Evolutionary conservation across 805 yeast genomes (phyloP).

Genomic region (Blastobotrys terrestris): DNA sequence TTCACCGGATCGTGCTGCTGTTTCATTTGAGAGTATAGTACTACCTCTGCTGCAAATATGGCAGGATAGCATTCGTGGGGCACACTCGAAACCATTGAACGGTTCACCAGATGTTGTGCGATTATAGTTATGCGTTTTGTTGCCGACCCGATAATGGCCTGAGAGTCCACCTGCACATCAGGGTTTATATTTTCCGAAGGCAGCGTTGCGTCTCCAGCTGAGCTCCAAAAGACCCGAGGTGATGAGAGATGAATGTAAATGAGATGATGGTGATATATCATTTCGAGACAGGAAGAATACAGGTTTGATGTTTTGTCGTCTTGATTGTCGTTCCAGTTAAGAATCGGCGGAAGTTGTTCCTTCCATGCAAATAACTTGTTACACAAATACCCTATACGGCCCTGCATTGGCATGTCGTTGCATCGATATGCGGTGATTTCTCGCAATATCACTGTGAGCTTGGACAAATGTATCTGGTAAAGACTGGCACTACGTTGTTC

Average conservation of each 20-base stretch:
- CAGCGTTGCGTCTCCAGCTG: not conserved
- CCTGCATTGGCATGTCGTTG: not conserved
- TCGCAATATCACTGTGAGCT: not conserved
- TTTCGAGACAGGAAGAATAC: not conserved
- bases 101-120: not conserved
- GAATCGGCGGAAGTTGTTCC: not conserved
- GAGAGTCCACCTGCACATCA: not conserved
- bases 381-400: not conserved
- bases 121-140: not conserved
- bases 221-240: not conserved
- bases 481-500: conserved; percentile 19
- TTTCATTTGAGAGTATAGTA: not conserved
- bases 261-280: not conserved
- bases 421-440: not conserved
- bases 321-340: not conserved
- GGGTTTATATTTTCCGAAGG: not conserved
- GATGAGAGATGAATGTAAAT: not conserved
- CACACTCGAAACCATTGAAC: not conserved
- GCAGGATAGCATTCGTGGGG: not conserved
- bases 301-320: not conserved
- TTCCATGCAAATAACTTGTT: not conserved
- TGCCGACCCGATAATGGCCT: not conserved
- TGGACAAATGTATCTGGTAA: not conserved
- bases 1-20: not conserved
- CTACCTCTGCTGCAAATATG: not conserved